Base-by-base conservation (phyloP, 306 rosid genomes). In the Quercus mongolica region DNA sequence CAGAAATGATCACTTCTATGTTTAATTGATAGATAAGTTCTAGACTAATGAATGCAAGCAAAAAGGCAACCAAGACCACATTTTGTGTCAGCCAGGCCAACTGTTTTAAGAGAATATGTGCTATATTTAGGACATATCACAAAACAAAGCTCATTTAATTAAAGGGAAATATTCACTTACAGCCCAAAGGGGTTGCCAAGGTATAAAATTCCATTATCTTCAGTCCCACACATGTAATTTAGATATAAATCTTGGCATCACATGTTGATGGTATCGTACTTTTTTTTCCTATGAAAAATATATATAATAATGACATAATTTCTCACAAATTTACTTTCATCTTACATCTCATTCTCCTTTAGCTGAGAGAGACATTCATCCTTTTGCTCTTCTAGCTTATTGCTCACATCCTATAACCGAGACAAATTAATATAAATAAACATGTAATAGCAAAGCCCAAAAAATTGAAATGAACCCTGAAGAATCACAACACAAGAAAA, bases 301-400 rank as follows among this genome's bases (percentile, higher is more conserved):
- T 59, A 59, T 59, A 59, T 59, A 59, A 59, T 59, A 59, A 11
- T 13, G 15, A 61, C 12, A 61, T 10, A 67, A 46, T 67, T 38
- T 61, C 56, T 31, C 31, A 78, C 5, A 69, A 76, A 49, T 79
- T 84, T 62, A 65, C 71, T 59, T 49, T 71, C 79, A 81, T 80
- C 97, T 91, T 92, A 95, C 99, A 83, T 90, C 86, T 95, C 99
- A 76, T 95, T 95, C 85, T 95, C 99, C 90, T 89, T 89, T 65
- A 95, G 90, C 91, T 92, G 99, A 78, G 94, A 71, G 81, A 95
- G 89, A 73, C 91, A 90, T 51, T 95, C 97, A 71, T 92, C 94
- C 85, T 95, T 95, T 78, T 93, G 99, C 87, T 95, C 99, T 69
- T 95, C 99, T 80, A 95, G 98, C 87, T 85, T 92, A 74, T 33